Conservation (phyloP, 148 eudicot genomes). For the Simmondsia chinensis region DNA sequence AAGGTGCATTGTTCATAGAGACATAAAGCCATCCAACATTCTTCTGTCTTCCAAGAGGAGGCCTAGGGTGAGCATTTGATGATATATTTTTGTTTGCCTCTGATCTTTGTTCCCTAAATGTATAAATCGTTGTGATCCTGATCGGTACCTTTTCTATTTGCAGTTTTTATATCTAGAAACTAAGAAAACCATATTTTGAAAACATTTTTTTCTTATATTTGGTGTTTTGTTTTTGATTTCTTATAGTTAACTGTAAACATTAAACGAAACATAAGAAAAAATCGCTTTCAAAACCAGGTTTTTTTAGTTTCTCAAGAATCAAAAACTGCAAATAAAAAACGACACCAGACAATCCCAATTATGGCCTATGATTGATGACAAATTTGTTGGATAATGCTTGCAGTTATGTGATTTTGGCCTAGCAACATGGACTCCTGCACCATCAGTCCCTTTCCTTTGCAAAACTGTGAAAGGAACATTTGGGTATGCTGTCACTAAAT, state of each 20-base stretch:
- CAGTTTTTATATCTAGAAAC: no score
- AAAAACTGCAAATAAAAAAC: no score
- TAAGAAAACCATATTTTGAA: no score
- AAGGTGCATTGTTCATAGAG: slow-evolving; percentile 98
- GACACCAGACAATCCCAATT: background rate
- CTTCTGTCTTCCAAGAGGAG: slow-evolving; percentile 82
- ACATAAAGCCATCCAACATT: slow-evolving; percentile 95
- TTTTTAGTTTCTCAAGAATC: no score
- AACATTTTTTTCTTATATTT: no score
- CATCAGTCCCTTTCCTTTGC: slow-evolving; percentile 95
- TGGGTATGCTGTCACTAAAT: slow-evolving; percentile 46
- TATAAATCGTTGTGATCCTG: no score
- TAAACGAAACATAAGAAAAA: no score
- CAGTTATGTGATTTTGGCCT: slow-evolving; percentile 96
- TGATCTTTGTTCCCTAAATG: background rate
- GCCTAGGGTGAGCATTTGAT: slow-evolving; percentile 56
- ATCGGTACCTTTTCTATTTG: no score
- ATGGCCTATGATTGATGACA: slow-evolving; percentile 10
- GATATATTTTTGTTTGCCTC: background rate
- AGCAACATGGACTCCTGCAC: slow-evolving; percentile 95
- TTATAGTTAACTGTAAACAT: no score
- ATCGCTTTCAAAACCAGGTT: no score
- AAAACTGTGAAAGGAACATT: slow-evolving; percentile 99
- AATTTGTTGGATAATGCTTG: slow-evolving; percentile 15
- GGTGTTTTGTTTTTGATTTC: background rate